Evolutionary conservation across 495 filamentous ascomycete species (phyloP), one percentile per base, ranked within the genome.

Genomic region (Margaritispora aquatica): DNA sequence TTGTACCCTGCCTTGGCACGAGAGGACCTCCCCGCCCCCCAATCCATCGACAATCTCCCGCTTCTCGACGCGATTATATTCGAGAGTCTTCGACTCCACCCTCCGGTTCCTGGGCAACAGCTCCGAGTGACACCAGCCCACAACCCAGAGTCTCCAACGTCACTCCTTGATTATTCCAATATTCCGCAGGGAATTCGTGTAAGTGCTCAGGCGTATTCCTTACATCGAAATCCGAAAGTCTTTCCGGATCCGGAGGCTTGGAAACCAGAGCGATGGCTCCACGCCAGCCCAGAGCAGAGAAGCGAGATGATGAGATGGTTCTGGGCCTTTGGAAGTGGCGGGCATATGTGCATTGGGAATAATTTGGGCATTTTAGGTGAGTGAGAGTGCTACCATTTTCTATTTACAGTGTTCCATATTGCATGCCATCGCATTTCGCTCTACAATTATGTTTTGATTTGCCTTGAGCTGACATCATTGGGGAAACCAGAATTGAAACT

Each of bases 321-420:
- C 69, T 94, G 89, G 89, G 87, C 88, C 0, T 94, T 94, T 73
- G 84, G 87, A 2, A 89, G 85, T 53, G 89, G 89, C 1, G 87
- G 86, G 0, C 74, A 88, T 54, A 95, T 93, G 88, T 95, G 89
- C 63, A 77, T 95, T 13, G 89, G 89, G 2, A 85, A 77, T 29
- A 80, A 90, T 66, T 81, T 92, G 49, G 88, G 88, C 3, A 74
- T 90, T 70, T 83, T 88, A 67, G 84, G 87, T 90, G 70, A 65
- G 76, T 72, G 15, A 47, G 29, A 34, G 29, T 34, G 29, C 29
- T 34, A 15, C 29, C 29, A 15, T 34, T 5, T 15, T 7, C 29
- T 15, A 34, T 34, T 34, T 34, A 34, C n/a, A n/a, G n/a, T n/a
- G n/a, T 34, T 34, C 29, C 29, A 15, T 34, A 34, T 34, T 34